Base-by-base conservation (phyloP, 2,329 filamentous ascomycete species). In the Fusarium palustre region DNA sequence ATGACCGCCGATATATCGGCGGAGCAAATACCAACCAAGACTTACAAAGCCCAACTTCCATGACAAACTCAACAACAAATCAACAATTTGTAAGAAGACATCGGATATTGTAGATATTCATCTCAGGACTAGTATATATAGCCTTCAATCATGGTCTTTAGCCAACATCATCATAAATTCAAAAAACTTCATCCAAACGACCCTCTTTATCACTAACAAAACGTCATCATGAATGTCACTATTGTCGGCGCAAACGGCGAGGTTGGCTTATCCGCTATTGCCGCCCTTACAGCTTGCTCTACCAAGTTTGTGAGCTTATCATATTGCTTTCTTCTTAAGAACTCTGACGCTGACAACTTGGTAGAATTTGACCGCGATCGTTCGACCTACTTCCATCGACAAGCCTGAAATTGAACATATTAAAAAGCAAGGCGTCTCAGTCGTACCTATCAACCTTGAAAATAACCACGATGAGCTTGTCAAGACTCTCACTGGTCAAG, bases 181-280 rank as follows among this genome's bases (percentile, higher is more conserved):
- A 57, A 43, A 18, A 28, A 33, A 46, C 18, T 34, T n/a, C 38
- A n/a, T 33, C 57, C 30, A 18, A 30, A 39, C 7, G 53, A 46
- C n/a, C 39, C 30, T 36, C 22, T 58, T 25, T 39, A n/a, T 13
- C 20, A 49, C 20, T 10, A 25, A 25, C 16, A 22, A n/a, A 49
- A 24, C 24, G 20, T 10, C 22, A 41, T 11, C 31, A 69, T 69
- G 66, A 70, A 71, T 20, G 68, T 71, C 15, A 54, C 65, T 22
- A 56, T 71, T 33, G 60, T 66, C 43, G 68, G 68, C n/a, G 68
- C 68, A 28, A 59, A 63, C 31, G 68, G 68, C 52, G 60, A 69
- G 41, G 64, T 50, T 12, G 68, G 68, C 30, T 41, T 56, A 22
- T 66, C 65, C 28, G 59, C 63, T 34, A 55, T 69, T 10, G 22